phyloP scores from a whole-genome alignment of 305 asterid species.

The Fraxinus sp. region DNA sequence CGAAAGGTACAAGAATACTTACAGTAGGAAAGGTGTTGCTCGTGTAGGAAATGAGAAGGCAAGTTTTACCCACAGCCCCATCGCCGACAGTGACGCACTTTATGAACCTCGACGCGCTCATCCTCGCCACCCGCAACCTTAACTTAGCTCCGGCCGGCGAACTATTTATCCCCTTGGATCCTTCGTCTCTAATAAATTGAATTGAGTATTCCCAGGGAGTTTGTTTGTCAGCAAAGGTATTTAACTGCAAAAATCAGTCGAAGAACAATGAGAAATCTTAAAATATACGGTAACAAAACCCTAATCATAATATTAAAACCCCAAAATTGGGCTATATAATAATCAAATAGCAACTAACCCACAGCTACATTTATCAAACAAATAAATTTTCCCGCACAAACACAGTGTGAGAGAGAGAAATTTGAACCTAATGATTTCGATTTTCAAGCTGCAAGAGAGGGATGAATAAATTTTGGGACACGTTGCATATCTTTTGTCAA shows the following conservation, averaged over 20 bases:
- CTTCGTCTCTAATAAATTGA: constrained; percentile 4
- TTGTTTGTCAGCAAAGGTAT: constrained; percentile 5
- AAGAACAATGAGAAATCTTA: constrained; percentile 1
- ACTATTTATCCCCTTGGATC: not conserved
- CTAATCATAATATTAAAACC: constrained; percentile 22
- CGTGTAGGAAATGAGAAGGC: constrained; percentile 68
- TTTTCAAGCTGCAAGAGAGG: not conserved
- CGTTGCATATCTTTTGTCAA: not conserved
- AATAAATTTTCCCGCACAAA: not conserved
- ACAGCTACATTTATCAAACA: constrained; percentile 15
- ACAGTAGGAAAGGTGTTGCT: constrained; percentile 74
- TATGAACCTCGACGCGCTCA: constrained; percentile 68
- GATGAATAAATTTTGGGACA: not conserved
- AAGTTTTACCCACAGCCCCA: constrained; percentile 77
- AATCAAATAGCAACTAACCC: constrained; percentile 17
- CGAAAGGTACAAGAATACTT: constrained; percentile 19
- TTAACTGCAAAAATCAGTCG: constrained; percentile 20
- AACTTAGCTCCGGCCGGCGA: constrained; percentile 24
- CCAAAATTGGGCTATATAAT: constrained; percentile 12
- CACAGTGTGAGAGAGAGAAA: not conserved
- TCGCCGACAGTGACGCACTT: constrained; percentile 74
- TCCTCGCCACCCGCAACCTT: constrained; percentile 37
- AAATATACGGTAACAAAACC: constrained; percentile 27
- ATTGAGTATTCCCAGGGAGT: constrained; percentile 15
- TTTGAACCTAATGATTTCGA: not conserved